Base-by-base conservation (phyloP, 345 rosid genomes). In the Arabidopsis suecica region DNA sequence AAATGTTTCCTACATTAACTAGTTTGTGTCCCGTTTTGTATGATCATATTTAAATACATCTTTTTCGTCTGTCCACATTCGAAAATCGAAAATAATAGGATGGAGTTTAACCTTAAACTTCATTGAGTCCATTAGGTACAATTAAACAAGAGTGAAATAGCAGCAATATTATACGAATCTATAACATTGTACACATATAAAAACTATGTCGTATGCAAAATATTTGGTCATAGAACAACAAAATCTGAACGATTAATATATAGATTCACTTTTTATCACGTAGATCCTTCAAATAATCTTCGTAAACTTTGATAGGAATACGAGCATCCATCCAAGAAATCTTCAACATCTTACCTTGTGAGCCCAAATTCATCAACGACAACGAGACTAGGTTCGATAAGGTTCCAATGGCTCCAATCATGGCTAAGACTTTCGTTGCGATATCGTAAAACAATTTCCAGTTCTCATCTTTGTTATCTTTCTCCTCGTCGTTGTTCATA, bases 401-500 rank as follows among this genome's bases (percentile, higher is more conserved):
- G 6, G 56, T 18, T 58, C 45, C 74, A 33, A 70, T 13, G 47
- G 74, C 74, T 58, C 66, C 74, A 58, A 34, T 51, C 42, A 18
- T 25, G 44, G 45, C 57, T 45, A 70, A 3, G 47, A 33, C 45
- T 33, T 70, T 58, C 2, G 47, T 33, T 34, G 74, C 25, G 16
- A 51, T 58, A 33, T 59, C 66, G 57, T 48, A 48, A 48, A 14
- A 70, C 9, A 47, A 36, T 34, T 18, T 32, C 33, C n/a, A 22
- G n/a, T n/a, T 20, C 45, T 57, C 55, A 57, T 57, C 56, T 45
- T 70, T 58, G 25, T 69, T 14, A 32, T 34, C 36, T n/a, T 58
- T 45, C 6, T 58, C 12, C 1, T 58, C 25, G 42, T 61, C 40
- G 33, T 37, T 58, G 25, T 4, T 60, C 48, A 38, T 60, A 60